Conservation (phyloP, 192 early-diverging fungal genomes). For the Backusella mclennaniae region DNA sequence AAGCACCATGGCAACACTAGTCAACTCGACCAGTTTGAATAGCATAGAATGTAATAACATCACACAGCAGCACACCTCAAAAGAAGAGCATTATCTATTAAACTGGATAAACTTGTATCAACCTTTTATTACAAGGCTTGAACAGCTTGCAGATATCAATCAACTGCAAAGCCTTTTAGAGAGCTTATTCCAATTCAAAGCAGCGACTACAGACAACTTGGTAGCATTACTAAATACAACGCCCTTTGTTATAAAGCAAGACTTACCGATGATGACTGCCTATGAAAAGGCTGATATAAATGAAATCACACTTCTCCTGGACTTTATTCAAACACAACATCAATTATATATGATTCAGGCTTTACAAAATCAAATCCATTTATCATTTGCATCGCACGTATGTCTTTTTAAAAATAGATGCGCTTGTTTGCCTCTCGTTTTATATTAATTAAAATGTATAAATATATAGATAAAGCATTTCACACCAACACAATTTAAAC, state of each 20-base stretch:
- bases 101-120: background rate
- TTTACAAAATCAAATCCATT: background rate
- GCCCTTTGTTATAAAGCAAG: background rate
- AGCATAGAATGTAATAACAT: background rate
- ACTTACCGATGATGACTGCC: background rate
- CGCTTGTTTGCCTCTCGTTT: background rate
- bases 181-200: background rate
- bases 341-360: slow-evolving; percentile 2
- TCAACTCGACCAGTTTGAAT: background rate
- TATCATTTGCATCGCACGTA: slow-evolving; percentile 6
- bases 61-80: background rate
- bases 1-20: background rate
- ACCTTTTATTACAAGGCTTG: background rate
- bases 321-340: slow-evolving; percentile 9
- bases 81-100: background rate
- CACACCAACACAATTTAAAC: background rate
- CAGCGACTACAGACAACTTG: too few species aligned
- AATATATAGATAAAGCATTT: background rate
- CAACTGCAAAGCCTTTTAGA: background rate
- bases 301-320: background rate
- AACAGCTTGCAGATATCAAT: background rate
- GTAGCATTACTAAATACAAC: background rate
- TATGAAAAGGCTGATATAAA: slow-evolving; percentile 2
- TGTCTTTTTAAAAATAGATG: background rate
- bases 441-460: background rate